A percentile compares a stretch with the other conserved stretches of the same genome.
phyloP scores from a whole-genome alignment of 805 yeast genomes.

The Monosporozyma solicola region DNA sequence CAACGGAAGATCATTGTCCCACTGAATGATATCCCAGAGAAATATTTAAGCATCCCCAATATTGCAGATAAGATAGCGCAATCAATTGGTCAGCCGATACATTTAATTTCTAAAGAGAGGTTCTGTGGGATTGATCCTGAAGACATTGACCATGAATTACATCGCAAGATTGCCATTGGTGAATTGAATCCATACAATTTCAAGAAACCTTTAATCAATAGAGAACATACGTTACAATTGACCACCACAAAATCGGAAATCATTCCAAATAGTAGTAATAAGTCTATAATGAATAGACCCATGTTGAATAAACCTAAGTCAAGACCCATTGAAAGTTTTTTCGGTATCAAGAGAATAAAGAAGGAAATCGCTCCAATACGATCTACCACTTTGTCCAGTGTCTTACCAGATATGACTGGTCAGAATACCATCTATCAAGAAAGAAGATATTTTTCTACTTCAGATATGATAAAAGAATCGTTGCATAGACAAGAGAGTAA shows the following conservation, averaged over 20 bases:
- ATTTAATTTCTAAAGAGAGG: constrained; percentile 11
- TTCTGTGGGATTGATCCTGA: constrained; percentile 23
- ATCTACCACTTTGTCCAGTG: not conserved
- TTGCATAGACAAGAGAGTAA: not conserved
- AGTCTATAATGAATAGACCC: not conserved
- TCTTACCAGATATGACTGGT: not conserved
- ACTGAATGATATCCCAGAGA: constrained; percentile 46
- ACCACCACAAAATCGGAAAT: constrained; percentile 19
- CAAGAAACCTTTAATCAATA: constrained; percentile 26
- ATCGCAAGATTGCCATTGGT: constrained; percentile 53
- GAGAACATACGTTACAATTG: constrained; percentile 24
- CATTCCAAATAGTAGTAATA: not conserved
- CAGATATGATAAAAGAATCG: not conserved
- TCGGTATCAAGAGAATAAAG: not conserved
- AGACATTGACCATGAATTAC: constrained; percentile 37
- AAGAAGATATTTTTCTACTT: not conserved
- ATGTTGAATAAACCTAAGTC: not conserved
- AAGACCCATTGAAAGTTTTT: constrained; percentile 1
- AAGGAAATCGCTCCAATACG: not conserved
- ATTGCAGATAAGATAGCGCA: constrained; percentile 3
- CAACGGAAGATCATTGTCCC: constrained; percentile 38
- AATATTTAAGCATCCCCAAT: constrained; percentile 13
- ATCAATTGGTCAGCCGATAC: constrained; percentile 34
- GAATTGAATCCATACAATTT: constrained; percentile 49
- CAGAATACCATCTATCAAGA: not conserved